Conservation (phyloP, 1,284 basidiomycete genomes). For the Lentinula novae-zelandiae region DNA sequence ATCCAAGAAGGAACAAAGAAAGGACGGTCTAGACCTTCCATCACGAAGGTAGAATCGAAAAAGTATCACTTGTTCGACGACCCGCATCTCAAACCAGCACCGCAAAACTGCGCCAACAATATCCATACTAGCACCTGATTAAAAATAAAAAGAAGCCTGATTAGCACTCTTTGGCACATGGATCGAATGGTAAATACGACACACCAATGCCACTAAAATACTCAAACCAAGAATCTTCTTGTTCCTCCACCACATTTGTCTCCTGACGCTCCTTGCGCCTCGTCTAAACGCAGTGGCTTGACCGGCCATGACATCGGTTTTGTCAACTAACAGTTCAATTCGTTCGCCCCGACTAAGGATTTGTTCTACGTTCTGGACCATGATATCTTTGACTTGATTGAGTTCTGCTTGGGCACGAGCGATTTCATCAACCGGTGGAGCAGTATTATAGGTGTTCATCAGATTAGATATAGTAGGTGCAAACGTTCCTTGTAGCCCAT, state of each 20-base stretch:
- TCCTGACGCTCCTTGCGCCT: conserved; percentile 80
- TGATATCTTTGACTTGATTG: conserved; percentile 93
- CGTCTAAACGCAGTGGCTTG: conserved; percentile 96
- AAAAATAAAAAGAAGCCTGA: conserved; percentile 11
- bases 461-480: conserved; percentile 64
- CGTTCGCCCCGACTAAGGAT: conserved; percentile 93
- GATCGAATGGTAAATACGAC: conserved; percentile 26
- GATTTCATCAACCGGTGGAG: conserved; percentile 91
- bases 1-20: background rate
- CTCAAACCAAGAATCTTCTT: conserved; percentile 72
- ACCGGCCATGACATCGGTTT: conserved; percentile 93
- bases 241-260: conserved; percentile 98
- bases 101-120: conserved; percentile 84
- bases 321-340: conserved; percentile 94
- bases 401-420: conserved; percentile 88
- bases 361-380: conserved; percentile 96
- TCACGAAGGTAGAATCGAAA: background rate
- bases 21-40: background rate
- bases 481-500: conserved; percentile 70
- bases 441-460: conserved; percentile 84
- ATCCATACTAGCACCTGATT: conserved; percentile 72
- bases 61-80: conserved; percentile 16
- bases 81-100: conserved; percentile 66
- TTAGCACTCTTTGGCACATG: background rate
- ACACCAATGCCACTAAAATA: conserved; percentile 71